Evolutionary conservation across 164 flowering plant species (phyloP), one percentile per base, ranked within the genome.

Genomic region (Piper longum): DNA sequence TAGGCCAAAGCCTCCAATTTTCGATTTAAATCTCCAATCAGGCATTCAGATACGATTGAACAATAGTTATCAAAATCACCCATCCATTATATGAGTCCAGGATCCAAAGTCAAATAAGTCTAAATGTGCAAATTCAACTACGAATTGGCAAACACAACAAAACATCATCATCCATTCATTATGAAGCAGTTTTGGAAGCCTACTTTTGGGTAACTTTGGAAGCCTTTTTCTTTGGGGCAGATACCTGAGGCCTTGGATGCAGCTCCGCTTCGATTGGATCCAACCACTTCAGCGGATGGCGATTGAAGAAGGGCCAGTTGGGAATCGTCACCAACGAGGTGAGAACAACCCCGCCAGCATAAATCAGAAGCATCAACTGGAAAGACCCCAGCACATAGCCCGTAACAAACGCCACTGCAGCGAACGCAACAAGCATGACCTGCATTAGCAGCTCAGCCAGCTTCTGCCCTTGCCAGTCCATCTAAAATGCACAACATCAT

Each of bases 391-490:
- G 36, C 2, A 62, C 16, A 48, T 86, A 89, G 4, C 96, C 96
- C 7, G 73, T 54, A 9, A 67, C 67, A 43, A 88, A 85, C 3
- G 91, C 89, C 48, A 68, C 80, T 40, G 74, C 78, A 1, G 93
- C 96, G 43, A 78, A 85, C 1, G 61, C 76, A 56, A 85, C 70
- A 59, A 92, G 81, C 82, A 92, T 42, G 56, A 86, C 74, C 78
- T 87, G 98, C 96, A 92, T 87, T 79, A 88, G 65, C 68, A 84
- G 85, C 81, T 92, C 98, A 42, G 93, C 83, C 17, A 83, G 72
- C 75, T 85, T 92, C 69, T 92, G 98, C 59, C 98, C 98, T 81
- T 88, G 89, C 98, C 98, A 92, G 79, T 89, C 96, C 98, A 91
- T 91, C 78, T 77, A 59, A 11, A 71, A 4, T 3, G 48, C 8